These are phyloP conservation scores for Rhodotorula sp. DNA, from an alignment of 1,284 basidiomycete species.

Conservation along the genomic window DNA sequence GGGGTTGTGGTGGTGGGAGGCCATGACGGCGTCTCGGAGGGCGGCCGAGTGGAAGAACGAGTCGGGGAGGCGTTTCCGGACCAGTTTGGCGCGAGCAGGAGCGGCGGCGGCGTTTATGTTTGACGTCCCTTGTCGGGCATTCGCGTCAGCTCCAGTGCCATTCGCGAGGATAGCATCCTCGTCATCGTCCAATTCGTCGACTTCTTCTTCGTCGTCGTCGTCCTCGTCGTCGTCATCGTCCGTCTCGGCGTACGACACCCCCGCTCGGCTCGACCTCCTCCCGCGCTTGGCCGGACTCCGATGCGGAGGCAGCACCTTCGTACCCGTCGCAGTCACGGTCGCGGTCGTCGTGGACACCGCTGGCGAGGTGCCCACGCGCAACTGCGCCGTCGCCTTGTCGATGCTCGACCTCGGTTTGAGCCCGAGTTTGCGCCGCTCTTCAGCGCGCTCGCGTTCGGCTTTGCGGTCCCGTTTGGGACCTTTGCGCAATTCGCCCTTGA, in stretches of 20 bases:
- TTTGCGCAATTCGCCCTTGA: conserved; percentile 14
- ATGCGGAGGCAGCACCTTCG: background rate
- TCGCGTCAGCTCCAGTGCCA: too few relatives aligned
- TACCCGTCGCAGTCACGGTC: background rate
- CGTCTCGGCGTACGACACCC: conserved; percentile 10
- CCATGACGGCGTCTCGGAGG: conserved; percentile 28
- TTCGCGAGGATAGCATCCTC: background rate
- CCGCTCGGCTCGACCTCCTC: background rate
- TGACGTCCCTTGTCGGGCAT: too few relatives aligned
- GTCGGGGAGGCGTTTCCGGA: conserved; percentile 20
- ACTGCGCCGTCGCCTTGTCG: conserved; percentile 1
- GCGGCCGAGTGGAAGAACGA: conserved; percentile 34
- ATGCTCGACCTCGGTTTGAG: conserved; percentile 19
- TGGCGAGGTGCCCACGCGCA: background rate
- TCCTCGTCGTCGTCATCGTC: conserved; percentile 1
- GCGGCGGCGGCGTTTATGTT: too few relatives aligned
- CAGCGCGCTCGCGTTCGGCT: conserved; percentile 20
- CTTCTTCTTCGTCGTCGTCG: background rate
- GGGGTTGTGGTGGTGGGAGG: background rate
- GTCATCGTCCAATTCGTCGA: conserved; percentile 2
- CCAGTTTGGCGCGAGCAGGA: background rate
- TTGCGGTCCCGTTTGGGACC: conserved; percentile 29
- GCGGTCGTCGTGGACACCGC: too few relatives aligned
- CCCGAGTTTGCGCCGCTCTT: conserved; percentile 12
- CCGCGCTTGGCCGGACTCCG: background rate